Evolutionary conservation across 768 basidiomycete species (phyloP), one percentile per base, ranked within the genome.

Genomic region (Calocera cornea): DNA sequence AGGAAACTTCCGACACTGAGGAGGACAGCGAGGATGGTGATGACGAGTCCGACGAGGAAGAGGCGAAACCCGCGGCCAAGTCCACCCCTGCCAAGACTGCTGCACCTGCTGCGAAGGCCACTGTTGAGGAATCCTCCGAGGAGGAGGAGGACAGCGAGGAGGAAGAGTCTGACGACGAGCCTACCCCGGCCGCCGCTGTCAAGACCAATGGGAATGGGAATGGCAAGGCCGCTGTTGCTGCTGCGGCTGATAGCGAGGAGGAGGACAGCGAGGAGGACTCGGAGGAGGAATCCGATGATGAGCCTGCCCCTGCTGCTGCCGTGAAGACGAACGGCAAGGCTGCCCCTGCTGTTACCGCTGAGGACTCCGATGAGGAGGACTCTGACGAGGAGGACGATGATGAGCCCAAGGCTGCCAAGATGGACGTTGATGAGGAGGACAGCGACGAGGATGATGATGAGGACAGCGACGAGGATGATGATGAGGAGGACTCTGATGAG

Each of bases 391-490:
- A 72, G 64, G 71, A 70, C 41, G 69, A 72, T 29, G 72, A 73
- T 64, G 71, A 73, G 44, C 63, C 66, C 41, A 66, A 71, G 66
- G 72, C 67, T 72, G 75, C 38, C 72, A 74, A 34, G 72, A 76
- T 60, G 71, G 72, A 67, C 67, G 69, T 60, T n/a, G 69, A 70
- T 36, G 73, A 74, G 41, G 71, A 71, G 34, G 69, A 72, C 12
- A 70, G 71, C 66, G 74, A 74, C 63, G 75, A 75, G 36, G 68
- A 69, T 12, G 65, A 66, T 54, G 71, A 71, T 38, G 65, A 68
- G 65, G 80, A 80, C 29, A 79, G 80, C 69, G 79, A 79, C 19
- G 86, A 87, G n/a, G n/a, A n/a, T n/a, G n/a, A n/a, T 12, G 65
- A 66, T 54, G 71, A 71, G 27, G 65, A 68, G 65, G 80, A 80